These are phyloP conservation scores for Corylus heterophylla DNA, from an alignment of 306 rosid genomes.

Conservation along the genomic window DNA sequence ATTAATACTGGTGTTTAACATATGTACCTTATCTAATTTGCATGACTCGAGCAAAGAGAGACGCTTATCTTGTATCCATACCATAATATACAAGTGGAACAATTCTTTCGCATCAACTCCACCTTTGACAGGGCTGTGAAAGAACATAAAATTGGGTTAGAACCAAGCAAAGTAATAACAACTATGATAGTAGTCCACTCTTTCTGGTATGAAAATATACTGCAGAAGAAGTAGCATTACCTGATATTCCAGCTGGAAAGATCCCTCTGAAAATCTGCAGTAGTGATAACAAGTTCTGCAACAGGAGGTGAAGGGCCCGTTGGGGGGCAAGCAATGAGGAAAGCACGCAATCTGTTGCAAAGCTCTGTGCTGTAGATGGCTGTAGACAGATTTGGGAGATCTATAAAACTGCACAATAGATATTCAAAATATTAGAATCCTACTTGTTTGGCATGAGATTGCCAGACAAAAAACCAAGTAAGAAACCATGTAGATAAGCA, in stretches of 20 bases:
- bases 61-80: constrained; percentile 95
- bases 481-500: constrained; percentile 7
- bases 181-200: neutral
- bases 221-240: constrained; percentile 39
- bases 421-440: constrained; percentile 29
- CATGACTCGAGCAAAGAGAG: constrained; percentile 79
- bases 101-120: constrained; percentile 98
- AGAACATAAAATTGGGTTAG: constrained; percentile 27
- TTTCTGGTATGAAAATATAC: neutral
- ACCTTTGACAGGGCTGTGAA: constrained; percentile 72
- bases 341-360: constrained; percentile 73
- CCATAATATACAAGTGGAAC: constrained; percentile 86
- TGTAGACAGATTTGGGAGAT: constrained; percentile 91
- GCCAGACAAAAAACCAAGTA: constrained; percentile 21
- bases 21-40: constrained; percentile 86
- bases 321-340: constrained; percentile 97
- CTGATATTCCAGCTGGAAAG: constrained; percentile 71
- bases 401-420: constrained; percentile 69
- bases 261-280: constrained; percentile 94
- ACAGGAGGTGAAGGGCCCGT: constrained; percentile 80
- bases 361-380: constrained; percentile 95
- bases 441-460: constrained; percentile 16
- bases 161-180: neutral
- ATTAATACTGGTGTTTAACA: constrained; percentile 8
- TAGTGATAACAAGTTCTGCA: constrained; percentile 87